Percentiles rank a stretch among this genome's conserved stretches.
Conservation (phyloP, 495 filamentous ascomycete genomes). For the Terfezia claveryi region DNA sequence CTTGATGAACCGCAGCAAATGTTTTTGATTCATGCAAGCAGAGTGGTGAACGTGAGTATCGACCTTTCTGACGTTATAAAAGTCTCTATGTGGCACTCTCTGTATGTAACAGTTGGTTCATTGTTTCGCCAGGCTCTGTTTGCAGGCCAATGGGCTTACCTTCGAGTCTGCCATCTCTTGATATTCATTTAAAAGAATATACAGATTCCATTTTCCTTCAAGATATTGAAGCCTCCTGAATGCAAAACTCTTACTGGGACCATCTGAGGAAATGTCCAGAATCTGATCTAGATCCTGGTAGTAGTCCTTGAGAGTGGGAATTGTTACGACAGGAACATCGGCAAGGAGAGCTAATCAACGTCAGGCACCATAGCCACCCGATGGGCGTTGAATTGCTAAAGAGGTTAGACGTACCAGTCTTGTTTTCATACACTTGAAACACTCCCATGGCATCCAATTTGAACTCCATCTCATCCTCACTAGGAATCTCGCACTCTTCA, state of each 20-base stretch:
- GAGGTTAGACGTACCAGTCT: slow-evolving; percentile 11
- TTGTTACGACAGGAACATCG: slow-evolving; percentile 45
- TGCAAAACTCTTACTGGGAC: slow-evolving; percentile 89
- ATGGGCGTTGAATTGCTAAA: not conserved
- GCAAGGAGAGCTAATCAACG: slow-evolving; percentile 31
- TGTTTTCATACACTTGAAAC: slow-evolving; percentile 68
- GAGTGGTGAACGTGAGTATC: slow-evolving; percentile 99
- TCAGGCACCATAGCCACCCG: not conserved
- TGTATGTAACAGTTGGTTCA: not conserved
- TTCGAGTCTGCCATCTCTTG: slow-evolving; percentile 97
- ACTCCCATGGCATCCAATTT: slow-evolving; percentile 62
- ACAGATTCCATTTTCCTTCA: slow-evolving; percentile 89
- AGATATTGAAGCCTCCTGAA: slow-evolving; percentile 85
- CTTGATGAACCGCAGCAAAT: slow-evolving; percentile 93
- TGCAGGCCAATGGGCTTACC: slow-evolving; percentile 4
- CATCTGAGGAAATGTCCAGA: slow-evolving; percentile 67
- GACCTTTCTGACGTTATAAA: slow-evolving; percentile 96
- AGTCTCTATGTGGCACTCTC: slow-evolving; percentile 87
- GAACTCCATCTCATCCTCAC: slow-evolving; percentile 44
- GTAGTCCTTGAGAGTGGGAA: slow-evolving; percentile 78
- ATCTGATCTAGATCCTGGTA: slow-evolving; percentile 88
- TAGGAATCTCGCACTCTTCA: slow-evolving; percentile 51
- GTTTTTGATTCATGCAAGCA: slow-evolving; percentile 99
- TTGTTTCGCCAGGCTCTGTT: not conserved
- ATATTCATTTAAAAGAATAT: slow-evolving; percentile 79